phyloP scores from a whole-genome alignment of 1,284 basidiomycete species.

The Clitocybe nebularis region DNA sequence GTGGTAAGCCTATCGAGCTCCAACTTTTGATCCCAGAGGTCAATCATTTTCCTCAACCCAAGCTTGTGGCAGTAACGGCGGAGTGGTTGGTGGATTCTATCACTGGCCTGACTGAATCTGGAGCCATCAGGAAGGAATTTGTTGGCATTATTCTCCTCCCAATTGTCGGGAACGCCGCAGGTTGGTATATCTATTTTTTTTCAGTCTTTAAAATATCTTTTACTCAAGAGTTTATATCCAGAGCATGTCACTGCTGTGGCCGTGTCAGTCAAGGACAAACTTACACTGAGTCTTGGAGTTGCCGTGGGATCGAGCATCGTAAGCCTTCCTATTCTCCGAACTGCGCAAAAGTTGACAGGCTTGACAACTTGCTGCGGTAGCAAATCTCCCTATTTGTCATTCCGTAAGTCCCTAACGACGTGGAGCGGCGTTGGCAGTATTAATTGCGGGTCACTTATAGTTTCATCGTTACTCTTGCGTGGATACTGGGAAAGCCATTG shows the following conservation, averaged over 20 bases:
- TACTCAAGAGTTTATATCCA: constrained; percentile 13
- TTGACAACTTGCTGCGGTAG: constrained; percentile 29
- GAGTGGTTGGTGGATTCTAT: constrained; percentile 85
- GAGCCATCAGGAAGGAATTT: constrained; percentile 69
- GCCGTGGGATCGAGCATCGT: constrained; percentile 91
- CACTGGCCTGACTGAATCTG: constrained; percentile 47
- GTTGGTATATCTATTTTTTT: constrained; percentile 29
- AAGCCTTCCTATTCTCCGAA: constrained; percentile 24
- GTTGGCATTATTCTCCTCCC: constrained; percentile 86
- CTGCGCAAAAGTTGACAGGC: neutral
- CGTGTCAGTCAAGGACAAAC: constrained; percentile 81
- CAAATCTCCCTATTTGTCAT: constrained; percentile 91
- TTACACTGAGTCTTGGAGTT: constrained; percentile 72
- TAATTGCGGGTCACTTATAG: constrained; percentile 23
- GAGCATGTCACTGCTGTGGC: constrained; percentile 89
- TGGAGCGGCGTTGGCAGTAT: neutral
- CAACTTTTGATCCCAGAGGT: neutral
- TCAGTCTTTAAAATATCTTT: constrained; percentile 2
- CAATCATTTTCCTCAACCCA: neutral
- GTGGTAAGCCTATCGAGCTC: constrained; percentile 56
- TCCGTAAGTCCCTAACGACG: constrained; percentile 43
- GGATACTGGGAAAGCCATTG: constrained; percentile 68
- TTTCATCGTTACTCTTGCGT: constrained; percentile 59
- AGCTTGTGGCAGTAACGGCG: constrained; percentile 80
- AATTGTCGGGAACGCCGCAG: constrained; percentile 82